These are phyloP conservation scores for Cystobasidium onofrii DNA, from an alignment of 768 basidiomycete species.

Conservation along the genomic window DNA sequence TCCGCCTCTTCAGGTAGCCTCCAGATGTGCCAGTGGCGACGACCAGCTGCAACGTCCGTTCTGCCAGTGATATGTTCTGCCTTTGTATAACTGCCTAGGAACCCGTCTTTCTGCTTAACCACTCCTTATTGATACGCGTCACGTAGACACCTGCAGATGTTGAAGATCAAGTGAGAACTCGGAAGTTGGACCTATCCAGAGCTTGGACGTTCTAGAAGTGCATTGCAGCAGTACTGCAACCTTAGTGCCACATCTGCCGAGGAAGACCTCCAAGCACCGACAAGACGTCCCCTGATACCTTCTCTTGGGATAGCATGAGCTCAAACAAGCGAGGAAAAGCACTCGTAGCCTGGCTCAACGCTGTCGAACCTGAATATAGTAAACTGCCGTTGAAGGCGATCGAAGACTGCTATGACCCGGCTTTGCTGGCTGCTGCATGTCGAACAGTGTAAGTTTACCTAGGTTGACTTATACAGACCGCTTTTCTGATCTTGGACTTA, in stretches of 20 bases:
- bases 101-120: too few relatives aligned
- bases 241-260: background rate
- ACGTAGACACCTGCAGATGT: background rate
- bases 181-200: background rate
- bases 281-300: background rate
- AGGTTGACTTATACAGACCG: background rate
- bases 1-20: background rate
- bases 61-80: too few relatives aligned
- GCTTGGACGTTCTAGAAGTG: background rate
- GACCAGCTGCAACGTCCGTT: too few relatives aligned
- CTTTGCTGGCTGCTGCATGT: background rate
- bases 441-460: background rate
- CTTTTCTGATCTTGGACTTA: background rate
- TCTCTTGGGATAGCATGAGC: background rate
- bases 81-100: too few relatives aligned
- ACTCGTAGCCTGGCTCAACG: constrained; percentile 18
- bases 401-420: constrained; percentile 17
- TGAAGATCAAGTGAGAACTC: background rate
- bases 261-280: too few relatives aligned
- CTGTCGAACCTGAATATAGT: background rate
- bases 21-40: background rate
- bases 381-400: background rate
- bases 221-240: background rate
- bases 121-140: background rate
- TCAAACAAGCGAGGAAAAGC: background rate